Conservation (phyloP, 305 asterid genomes). For the Withania somnifera region DNA sequence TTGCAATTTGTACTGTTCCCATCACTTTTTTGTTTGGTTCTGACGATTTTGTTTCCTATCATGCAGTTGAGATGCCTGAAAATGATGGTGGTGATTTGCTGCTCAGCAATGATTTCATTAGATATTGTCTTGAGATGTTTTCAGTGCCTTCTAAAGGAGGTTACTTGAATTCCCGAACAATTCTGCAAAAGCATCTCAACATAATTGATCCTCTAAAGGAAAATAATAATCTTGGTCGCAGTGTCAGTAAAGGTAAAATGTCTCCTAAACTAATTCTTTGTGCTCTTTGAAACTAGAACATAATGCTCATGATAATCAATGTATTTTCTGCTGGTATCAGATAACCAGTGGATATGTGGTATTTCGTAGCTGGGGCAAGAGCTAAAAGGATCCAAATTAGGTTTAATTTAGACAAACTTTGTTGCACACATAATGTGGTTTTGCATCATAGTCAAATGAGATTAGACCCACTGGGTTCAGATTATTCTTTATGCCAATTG, state of each 20-base stretch:
- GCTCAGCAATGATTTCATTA: slow-evolving; percentile 54
- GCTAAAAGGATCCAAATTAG: neutral
- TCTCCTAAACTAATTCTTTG: neutral
- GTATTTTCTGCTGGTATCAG: neutral
- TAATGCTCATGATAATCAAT: neutral
- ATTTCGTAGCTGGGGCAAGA: neutral
- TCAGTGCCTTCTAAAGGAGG: slow-evolving; percentile 49
- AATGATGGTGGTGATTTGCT: slow-evolving; percentile 39
- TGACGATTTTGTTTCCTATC: slow-evolving; percentile 1
- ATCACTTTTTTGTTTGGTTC: neutral
- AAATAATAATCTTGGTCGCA: slow-evolving; percentile 70
- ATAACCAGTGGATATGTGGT: neutral
- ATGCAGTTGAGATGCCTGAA: slow-evolving; percentile 60
- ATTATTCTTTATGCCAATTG: neutral
- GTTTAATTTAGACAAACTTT: neutral
- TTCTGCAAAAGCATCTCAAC: slow-evolving; percentile 61
- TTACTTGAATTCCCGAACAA: slow-evolving; percentile 33
- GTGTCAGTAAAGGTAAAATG: slow-evolving; percentile 64
- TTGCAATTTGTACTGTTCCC: neutral
- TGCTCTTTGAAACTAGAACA: neutral
- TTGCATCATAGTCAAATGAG: neutral
- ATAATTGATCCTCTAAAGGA: slow-evolving; percentile 80
- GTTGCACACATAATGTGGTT: neutral
- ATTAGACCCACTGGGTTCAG: neutral
- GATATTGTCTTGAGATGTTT: slow-evolving; percentile 35